Evolutionary conservation across 495 filamentous ascomycete genomes (phyloP), one percentile per base, ranked within the genome.

Genomic region (Aspergillus leporis): DNA sequence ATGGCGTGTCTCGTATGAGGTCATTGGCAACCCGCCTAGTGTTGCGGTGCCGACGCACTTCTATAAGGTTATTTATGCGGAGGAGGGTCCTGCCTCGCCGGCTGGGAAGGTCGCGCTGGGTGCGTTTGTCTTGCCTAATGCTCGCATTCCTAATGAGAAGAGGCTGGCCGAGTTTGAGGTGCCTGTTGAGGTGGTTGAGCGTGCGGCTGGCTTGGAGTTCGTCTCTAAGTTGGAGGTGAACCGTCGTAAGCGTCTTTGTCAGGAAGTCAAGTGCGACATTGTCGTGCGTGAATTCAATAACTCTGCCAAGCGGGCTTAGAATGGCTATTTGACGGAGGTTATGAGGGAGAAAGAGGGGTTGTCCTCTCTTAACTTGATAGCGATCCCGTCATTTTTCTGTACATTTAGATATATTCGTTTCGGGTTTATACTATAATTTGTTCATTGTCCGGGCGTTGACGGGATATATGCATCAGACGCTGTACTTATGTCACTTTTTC

Each of bases 21-120:
- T 98, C n/a, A 94, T 98, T 56, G 94, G 94, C 4, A 86, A 82
- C 66, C 94, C 95, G 53, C 95, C 94, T 3, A 97, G 92, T 67
- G 86, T 98, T 19, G 92, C 95, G 8, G 94, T 98, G 56, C 94
- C 94, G 9, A 98, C 94, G 23, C 94, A 98, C 70, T 98, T 98
- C 79, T 98, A 94, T 79, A 98, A 98, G 78, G 90, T 98, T 51
- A 91, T 98, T 53, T 94, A 95, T 65, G 94, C 90, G 5, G 94
- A 98, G 74, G 91, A 96, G 64, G 90, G 89, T 1, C 75, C 76
- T 1, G 83, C 82, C 8, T 66, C 59, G 21, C 66, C 74, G 0
- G 56, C 55, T 14, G 89, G 92, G 5, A 88, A 88, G 56, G 94
- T 98, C 3, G 91, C 92, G 3, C 72, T 98, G 8, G 95, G 90